Evolutionary conservation across 305 asterid genomes (phyloP).

Genomic region (Solanum chacoense): DNA sequence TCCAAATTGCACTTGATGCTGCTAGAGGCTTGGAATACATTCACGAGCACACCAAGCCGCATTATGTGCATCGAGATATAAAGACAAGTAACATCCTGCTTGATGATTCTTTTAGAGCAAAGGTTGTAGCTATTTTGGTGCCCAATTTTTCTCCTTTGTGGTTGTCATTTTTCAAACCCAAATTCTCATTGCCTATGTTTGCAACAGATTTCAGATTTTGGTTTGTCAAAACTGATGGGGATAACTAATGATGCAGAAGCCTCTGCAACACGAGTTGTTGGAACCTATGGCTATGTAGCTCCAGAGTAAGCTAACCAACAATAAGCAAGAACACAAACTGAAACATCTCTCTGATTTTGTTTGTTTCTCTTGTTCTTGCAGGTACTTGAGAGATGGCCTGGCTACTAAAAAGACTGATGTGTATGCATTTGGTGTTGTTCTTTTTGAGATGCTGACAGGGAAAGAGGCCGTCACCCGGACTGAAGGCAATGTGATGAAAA

Average conservation of each 20-base stretch:
- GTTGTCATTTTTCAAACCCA: not conserved
- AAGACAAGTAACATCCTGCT: slow-evolving; percentile 92
- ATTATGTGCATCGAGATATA: slow-evolving; percentile 91
- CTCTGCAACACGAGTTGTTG: slow-evolving; percentile 84
- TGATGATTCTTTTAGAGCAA: slow-evolving; percentile 77
- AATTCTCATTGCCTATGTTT: slow-evolving; percentile 14
- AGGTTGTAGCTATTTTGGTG: slow-evolving; percentile 33
- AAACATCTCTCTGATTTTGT: not conserved
- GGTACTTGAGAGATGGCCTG: slow-evolving; percentile 82
- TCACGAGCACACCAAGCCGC: slow-evolving; percentile 97
- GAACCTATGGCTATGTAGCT: slow-evolving; percentile 91
- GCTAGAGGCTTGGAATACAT: slow-evolving; percentile 92
- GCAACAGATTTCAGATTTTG: slow-evolving; percentile 86
- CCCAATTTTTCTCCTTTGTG: not conserved
- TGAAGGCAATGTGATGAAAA: slow-evolving; percentile 33
- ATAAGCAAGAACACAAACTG: not conserved
- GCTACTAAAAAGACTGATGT: slow-evolving; percentile 88
- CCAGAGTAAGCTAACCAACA: slow-evolving; percentile 64
- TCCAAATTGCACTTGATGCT: slow-evolving; percentile 91
- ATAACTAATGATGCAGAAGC: slow-evolving; percentile 76
- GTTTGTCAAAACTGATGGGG: slow-evolving; percentile 82
- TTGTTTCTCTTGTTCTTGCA: slow-evolving; percentile 19
- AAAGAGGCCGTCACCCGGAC: slow-evolving; percentile 63
- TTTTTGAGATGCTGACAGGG: slow-evolving; percentile 84
- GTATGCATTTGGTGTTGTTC: slow-evolving; percentile 87